These are phyloP conservation scores for Magnaporthiopsis poae DNA, from an alignment of 2,329 filamentous ascomycete genomes.

Conservation along the genomic window DNA sequence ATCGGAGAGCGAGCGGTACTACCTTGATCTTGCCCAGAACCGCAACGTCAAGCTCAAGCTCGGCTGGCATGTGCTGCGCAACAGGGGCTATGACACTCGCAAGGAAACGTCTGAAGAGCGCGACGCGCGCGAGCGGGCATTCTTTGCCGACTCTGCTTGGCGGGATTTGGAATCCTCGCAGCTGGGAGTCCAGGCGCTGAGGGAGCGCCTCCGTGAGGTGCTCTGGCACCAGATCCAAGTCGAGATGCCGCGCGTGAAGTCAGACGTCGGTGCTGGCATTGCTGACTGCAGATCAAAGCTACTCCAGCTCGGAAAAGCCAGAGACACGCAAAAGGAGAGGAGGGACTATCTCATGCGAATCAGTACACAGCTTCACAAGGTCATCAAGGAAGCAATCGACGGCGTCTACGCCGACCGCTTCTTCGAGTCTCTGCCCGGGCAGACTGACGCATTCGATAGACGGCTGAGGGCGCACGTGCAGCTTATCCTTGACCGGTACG, in stretches of 20 bases:
- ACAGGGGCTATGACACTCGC: conserved; percentile 29
- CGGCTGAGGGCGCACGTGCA: conserved; percentile 47
- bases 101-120: conserved; percentile 23
- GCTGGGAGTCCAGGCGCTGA: conserved; percentile 39
- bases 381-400: conserved; percentile 19
- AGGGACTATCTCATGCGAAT: conserved; percentile 20
- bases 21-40: conserved; percentile 34
- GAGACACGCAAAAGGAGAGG: conserved; percentile 13
- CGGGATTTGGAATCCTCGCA: conserved; percentile 21
- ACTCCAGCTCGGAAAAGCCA: conserved; percentile 25
- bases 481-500: conserved; percentile 37
- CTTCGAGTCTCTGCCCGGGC: conserved; percentile 24
- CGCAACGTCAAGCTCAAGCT: conserved; percentile 35
- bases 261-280: conserved; percentile 30
- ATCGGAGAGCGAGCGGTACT: conserved; percentile 31
- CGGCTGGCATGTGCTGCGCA: conserved; percentile 45
- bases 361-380: conserved; percentile 17
- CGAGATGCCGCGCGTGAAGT: conserved; percentile 34
- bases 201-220: conserved; percentile 38
- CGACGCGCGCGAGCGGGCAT: conserved; percentile 29
- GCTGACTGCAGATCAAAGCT: conserved; percentile 27
- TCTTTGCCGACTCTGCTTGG: conserved; percentile 36
- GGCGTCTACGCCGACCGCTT: conserved; percentile 20
- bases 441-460: too few relatives aligned
- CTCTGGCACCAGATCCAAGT: conserved; percentile 36